phyloP scores from a whole-genome alignment of 768 basidiomycete species.

The Lactarius pseudohatsudake region DNA sequence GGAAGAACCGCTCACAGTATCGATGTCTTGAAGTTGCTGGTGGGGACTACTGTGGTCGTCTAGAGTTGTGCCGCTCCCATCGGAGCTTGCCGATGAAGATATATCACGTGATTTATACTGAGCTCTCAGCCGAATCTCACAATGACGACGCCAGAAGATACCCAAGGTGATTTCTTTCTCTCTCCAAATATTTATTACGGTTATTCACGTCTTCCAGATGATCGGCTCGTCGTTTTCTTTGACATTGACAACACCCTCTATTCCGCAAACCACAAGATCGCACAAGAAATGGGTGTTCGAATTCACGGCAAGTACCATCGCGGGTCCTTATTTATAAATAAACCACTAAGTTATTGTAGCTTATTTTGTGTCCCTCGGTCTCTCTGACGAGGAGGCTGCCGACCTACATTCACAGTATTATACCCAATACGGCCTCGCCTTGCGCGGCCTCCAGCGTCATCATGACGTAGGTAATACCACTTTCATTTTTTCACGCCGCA shows the following conservation, averaged over 20 bases:
- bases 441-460: slow-evolving; percentile 74
- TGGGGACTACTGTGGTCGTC: slow-evolving; percentile 29
- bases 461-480: slow-evolving; percentile 62
- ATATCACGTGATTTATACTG: slow-evolving; percentile 9
- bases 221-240: slow-evolving; percentile 67
- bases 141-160: slow-evolving; percentile 21
- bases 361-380: slow-evolving; percentile 71
- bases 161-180: slow-evolving; percentile 7
- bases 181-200: no score
- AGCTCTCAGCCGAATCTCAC: neutral
- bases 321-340: slow-evolving; percentile 5
- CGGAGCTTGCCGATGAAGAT: slow-evolving; percentile 23
- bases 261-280: slow-evolving; percentile 70
- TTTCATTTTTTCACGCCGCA: neutral
- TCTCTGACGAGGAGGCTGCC: slow-evolving; percentile 66
- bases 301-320: slow-evolving; percentile 59
- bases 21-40: slow-evolving; percentile 45
- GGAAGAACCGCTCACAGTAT: slow-evolving; percentile 42
- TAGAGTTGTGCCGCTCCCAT: slow-evolving; percentile 19
- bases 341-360: slow-evolving; percentile 39
- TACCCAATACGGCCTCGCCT: slow-evolving; percentile 76
- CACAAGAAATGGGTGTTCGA: slow-evolving; percentile 73
- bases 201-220: slow-evolving; percentile 40
- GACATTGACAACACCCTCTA: slow-evolving; percentile 91
- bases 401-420: slow-evolving; percentile 73